Evolutionary conservation across 78 protist genomes (phyloP).

Genomic region (Capsaspora owczarzaki): DNA sequence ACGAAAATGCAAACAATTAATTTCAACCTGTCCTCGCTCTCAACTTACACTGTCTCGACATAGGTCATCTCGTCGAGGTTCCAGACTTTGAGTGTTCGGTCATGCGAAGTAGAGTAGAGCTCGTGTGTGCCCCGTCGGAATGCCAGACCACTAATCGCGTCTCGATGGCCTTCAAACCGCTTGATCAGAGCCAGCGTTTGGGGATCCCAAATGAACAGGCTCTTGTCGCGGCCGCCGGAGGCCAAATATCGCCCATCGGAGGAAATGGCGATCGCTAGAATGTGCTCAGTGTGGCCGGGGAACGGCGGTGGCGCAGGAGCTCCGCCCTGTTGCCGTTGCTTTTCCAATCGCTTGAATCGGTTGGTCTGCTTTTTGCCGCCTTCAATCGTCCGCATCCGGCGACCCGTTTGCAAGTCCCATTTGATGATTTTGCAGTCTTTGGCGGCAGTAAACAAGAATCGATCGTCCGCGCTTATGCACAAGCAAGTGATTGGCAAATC

Average conservation of each 20-base stretch:
- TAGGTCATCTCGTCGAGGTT: conserved; percentile 35
- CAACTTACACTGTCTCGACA: conserved; percentile 25
- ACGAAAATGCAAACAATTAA: neutral
- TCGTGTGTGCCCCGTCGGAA: conserved; percentile 13
- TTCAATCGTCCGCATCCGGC: no score
- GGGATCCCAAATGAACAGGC: conserved; percentile 14
- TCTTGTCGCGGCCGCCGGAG: conserved; percentile 1
- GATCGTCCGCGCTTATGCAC: neutral
- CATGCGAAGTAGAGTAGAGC: conserved; percentile 21
- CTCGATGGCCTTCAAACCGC: conserved; percentile 23
- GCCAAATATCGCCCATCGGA: conserved; percentile 18
- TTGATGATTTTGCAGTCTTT: neutral
- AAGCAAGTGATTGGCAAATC: neutral
- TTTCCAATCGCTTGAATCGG: no score
- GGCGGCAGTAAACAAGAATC: conserved; percentile 3
- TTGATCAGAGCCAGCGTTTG: neutral
- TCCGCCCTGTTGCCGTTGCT: no score
- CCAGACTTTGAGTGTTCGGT: conserved; percentile 43
- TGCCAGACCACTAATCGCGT: neutral
- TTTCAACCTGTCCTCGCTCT: no score
- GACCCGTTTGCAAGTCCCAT: conserved; percentile 24
- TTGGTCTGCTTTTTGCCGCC: neutral
- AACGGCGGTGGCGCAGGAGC: no score
- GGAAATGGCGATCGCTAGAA: conserved; percentile 8
- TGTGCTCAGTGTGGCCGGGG: neutral